phyloP scores from a whole-genome alignment of 2,329 filamentous ascomycete species.

The Diaporthe caulivora region DNA sequence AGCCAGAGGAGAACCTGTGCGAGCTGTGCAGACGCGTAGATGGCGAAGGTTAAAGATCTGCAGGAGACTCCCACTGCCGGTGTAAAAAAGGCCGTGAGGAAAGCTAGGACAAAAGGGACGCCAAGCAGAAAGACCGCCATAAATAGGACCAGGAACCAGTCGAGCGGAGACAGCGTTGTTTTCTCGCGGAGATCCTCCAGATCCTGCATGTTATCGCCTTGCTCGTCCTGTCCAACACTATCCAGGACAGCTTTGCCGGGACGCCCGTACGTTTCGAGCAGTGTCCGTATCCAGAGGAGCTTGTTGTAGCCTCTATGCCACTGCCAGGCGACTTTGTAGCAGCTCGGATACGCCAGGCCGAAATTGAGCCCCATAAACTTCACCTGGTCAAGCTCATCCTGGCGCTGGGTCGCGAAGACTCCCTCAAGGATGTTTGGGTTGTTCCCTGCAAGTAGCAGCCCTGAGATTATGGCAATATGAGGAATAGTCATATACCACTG shows the following conservation, averaged over 20 bases:
- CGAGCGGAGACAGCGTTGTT: slow-evolving; percentile 36
- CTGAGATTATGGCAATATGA: slow-evolving; percentile 46
- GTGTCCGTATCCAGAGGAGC: slow-evolving; percentile 43
- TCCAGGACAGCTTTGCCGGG: background rate
- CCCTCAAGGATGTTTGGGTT: slow-evolving; percentile 47
- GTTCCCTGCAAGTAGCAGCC: slow-evolving; percentile 45
- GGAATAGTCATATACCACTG: slow-evolving; percentile 44
- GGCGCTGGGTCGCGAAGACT: slow-evolving; percentile 41
- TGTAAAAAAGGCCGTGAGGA: slow-evolving; percentile 43
- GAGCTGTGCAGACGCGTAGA: slow-evolving; percentile 39
- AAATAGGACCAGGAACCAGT: slow-evolving; percentile 42
- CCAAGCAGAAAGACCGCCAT: slow-evolving; percentile 41
- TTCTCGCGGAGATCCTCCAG: slow-evolving; percentile 38
- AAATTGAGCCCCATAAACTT: slow-evolving; percentile 40
- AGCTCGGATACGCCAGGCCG: slow-evolving; percentile 44
- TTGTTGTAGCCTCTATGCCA: slow-evolving; percentile 46
- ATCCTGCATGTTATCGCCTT: slow-evolving; percentile 36
- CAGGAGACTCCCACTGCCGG: slow-evolving; percentile 44
- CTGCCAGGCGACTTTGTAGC: slow-evolving; percentile 46
- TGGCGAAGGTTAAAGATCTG: slow-evolving; percentile 43
- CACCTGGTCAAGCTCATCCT: slow-evolving; percentile 36
- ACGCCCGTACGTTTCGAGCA: slow-evolving; percentile 38
- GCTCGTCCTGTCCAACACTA: slow-evolving; percentile 5
- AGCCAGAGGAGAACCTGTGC: slow-evolving; percentile 44
- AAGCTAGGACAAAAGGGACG: slow-evolving; percentile 42